Evolutionary conservation across 78 protist genomes (phyloP).

Genomic region (Polysphondylium violaceum): DNA sequence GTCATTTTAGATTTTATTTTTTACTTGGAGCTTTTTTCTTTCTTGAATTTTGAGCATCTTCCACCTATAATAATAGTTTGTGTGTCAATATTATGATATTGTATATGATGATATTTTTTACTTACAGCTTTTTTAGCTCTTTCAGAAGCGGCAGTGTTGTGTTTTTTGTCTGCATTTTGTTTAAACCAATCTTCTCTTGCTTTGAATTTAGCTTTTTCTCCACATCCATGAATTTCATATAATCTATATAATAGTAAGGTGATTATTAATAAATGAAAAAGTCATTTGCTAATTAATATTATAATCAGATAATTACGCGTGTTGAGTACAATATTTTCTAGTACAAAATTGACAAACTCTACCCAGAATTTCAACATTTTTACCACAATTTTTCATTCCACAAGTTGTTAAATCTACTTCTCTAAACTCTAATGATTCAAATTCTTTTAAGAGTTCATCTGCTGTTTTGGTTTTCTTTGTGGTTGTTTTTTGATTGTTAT

Average conservation of each 20-base stretch:
- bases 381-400: constrained; percentile 58
- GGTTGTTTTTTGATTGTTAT: background rate
- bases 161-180: constrained; percentile 29
- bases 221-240: constrained; percentile 86
- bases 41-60: constrained; percentile 6
- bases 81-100: background rate
- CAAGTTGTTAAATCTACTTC: constrained; percentile 43
- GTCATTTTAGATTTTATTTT: no score
- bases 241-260: constrained; percentile 19
- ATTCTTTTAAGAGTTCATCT: constrained; percentile 49
- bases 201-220: constrained; percentile 70
- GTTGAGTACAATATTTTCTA: constrained; percentile 59
- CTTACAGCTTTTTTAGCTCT: constrained; percentile 39
- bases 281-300: background rate
- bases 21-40: constrained; percentile 19
- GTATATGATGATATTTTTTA: background rate
- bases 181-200: constrained; percentile 83
- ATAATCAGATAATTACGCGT: constrained; percentile 16
- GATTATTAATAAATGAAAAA: background rate
- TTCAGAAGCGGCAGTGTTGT: constrained; percentile 17
- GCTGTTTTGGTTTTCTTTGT: constrained; percentile 21
- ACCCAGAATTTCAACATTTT: constrained; percentile 46
- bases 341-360: constrained; percentile 67
- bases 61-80: background rate
- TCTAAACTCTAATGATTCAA: constrained; percentile 23